Conservation (phyloP, 306 rosid species). For the Malus orientalis region DNA sequence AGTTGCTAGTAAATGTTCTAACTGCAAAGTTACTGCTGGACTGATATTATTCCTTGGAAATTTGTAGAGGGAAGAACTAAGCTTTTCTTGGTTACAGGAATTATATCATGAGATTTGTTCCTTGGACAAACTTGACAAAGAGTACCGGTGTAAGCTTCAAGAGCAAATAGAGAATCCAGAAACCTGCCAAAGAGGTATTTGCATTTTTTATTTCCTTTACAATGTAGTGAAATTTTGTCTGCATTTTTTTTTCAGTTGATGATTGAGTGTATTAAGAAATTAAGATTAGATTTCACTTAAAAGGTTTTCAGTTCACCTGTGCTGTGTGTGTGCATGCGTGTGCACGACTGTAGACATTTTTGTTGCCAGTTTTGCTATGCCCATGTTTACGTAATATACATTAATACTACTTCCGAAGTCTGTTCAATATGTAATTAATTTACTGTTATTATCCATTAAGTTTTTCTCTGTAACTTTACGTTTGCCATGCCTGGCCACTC, state of each 20-base stretch:
- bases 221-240: not conserved
- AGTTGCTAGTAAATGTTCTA: not conserved
- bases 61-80: slow-evolving; percentile 7
- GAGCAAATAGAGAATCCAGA: slow-evolving; percentile 73
- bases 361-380: no score
- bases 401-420: not conserved
- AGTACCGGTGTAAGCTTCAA: slow-evolving; percentile 76
- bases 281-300: not conserved
- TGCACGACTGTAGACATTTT: not conserved
- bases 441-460: not conserved
- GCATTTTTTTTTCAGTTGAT: not conserved
- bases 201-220: slow-evolving; percentile 8
- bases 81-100: slow-evolving; percentile 49
- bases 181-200: slow-evolving; percentile 72
- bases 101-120: slow-evolving; percentile 88
- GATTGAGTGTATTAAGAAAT: not conserved
- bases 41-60: not conserved
- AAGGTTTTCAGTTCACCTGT: not conserved
- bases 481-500: not conserved
- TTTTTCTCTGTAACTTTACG: not conserved
- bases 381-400: not conserved
- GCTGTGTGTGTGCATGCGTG: not conserved
- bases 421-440: not conserved
- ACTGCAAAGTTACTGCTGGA: not conserved
- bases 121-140: slow-evolving; percentile 88